Conservation (phyloP, 1,284 basidiomycete species). For the Sanguinoderma infundibulare region DNA sequence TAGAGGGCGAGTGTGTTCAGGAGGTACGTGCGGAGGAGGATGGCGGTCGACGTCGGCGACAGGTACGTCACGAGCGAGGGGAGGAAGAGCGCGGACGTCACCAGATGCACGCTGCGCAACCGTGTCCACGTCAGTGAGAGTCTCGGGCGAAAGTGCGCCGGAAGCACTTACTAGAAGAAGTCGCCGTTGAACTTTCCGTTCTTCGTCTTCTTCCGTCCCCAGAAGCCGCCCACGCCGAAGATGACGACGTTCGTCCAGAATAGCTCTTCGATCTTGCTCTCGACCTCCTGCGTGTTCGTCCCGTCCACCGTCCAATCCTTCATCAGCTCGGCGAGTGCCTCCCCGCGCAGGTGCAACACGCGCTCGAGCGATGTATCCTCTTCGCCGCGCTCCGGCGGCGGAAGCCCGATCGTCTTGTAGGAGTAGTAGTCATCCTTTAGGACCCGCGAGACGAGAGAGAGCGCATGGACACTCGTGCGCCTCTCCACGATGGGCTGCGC, state of each 20-base stretch:
- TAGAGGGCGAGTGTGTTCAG: constrained; percentile 38
- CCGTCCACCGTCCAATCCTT: constrained; percentile 53
- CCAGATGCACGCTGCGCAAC: constrained; percentile 44
- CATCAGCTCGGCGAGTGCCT: constrained; percentile 47
- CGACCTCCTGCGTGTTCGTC: constrained; percentile 39
- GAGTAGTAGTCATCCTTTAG: constrained; percentile 40
- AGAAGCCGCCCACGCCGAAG: constrained; percentile 48
- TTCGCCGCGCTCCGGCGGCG: constrained; percentile 33
- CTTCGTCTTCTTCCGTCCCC: constrained; percentile 24
- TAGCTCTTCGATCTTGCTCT: constrained; percentile 49
- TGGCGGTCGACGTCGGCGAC: constrained; percentile 30
- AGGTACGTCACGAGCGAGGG: constrained; percentile 36
- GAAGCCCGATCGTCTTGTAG: constrained; percentile 47
- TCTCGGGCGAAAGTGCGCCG: background rate
- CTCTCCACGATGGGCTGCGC: constrained; percentile 26
- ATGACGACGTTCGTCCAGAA: constrained; percentile 44
- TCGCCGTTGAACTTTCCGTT: constrained; percentile 44
- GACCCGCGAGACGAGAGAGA: constrained; percentile 45
- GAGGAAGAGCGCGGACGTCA: constrained; percentile 51
- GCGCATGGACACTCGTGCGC: constrained; percentile 33
- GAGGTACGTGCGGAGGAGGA: constrained; percentile 45
- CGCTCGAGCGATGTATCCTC: constrained; percentile 36
- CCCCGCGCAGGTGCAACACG: constrained; percentile 34
- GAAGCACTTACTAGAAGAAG: constrained; percentile 40
- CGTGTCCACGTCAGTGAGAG: background rate